phyloP scores from a whole-genome alignment of 2,329 filamentous ascomycete genomes.

The Stagonosporopsis chrysanthemi region DNA sequence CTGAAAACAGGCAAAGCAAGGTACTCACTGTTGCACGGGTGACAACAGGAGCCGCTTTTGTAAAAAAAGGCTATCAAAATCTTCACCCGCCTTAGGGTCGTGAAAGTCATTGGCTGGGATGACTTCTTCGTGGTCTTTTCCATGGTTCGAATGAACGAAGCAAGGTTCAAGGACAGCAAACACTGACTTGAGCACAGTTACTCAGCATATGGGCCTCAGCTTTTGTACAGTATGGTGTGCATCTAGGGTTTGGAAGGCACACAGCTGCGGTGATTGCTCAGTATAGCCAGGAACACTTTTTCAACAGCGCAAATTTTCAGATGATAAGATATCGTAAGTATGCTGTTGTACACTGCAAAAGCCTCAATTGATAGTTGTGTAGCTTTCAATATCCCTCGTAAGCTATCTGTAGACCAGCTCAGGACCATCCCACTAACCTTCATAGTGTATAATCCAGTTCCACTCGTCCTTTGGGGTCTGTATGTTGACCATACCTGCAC shows the following conservation, averaged over 20 bases:
- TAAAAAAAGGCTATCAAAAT: conserved; percentile 14
- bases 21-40: too few relatives aligned
- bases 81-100: conserved; percentile 13
- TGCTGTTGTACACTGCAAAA: neutral
- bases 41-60: too few relatives aligned
- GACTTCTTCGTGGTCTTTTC: conserved; percentile 22
- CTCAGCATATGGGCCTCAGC: too few relatives aligned
- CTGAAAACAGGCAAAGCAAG: too few relatives aligned
- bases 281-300: conserved; percentile 10
- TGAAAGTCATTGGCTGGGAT: conserved; percentile 19
- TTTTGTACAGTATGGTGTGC: conserved; percentile 3
- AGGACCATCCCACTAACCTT: neutral
- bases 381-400: conserved; percentile 13
- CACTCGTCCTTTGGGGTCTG: conserved; percentile 15
- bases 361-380: neutral
- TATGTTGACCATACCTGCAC: neutral
- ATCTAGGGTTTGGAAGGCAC: conserved; percentile 16
- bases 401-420: neutral
- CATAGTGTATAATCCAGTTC: conserved; percentile 11
- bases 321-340: conserved; percentile 20
- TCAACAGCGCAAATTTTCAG: conserved; percentile 12
- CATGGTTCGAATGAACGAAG: neutral
- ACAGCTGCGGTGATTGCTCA: conserved; percentile 5
- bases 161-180: too few relatives aligned
- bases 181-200: too few relatives aligned